phyloP scores from a whole-genome alignment of 2,329 filamentous ascomycete species.

The Ophiocordyceps sinensis region DNA sequence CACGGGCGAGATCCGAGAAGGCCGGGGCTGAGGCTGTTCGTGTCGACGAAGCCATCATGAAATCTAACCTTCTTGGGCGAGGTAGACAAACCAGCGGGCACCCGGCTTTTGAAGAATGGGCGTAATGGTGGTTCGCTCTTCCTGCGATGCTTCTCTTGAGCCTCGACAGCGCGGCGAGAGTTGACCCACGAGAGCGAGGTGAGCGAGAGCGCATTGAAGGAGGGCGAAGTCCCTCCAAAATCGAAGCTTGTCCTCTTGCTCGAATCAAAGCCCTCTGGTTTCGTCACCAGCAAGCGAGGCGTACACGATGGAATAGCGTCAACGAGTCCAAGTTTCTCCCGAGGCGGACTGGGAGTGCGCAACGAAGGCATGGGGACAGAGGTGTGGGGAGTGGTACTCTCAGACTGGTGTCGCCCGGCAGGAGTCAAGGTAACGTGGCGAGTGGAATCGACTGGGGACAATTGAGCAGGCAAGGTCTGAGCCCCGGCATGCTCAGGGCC shows the following conservation, averaged over 20 bases:
- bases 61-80: conserved; percentile 14
- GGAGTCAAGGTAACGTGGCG: too few species aligned
- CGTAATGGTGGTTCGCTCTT: conserved; percentile 20
- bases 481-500: too few species aligned
- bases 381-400: too few species aligned
- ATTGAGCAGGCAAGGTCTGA: too few species aligned
- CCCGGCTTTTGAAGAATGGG: conserved; percentile 8
- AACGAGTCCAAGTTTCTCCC: conserved; percentile 8
- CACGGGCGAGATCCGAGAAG: too few species aligned
- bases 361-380: neutral
- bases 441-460: too few species aligned
- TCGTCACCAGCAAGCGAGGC: conserved; percentile 5
- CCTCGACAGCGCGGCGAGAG: neutral
- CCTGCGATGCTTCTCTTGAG: conserved; percentile 10
- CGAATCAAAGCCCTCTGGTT: conserved; percentile 1
- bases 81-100: conserved; percentile 11
- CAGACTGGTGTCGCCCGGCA: too few species aligned
- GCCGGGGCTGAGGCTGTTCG: too few species aligned
- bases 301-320: conserved; percentile 7
- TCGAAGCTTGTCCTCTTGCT: conserved; percentile 8
- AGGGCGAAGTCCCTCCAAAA: conserved; percentile 14
- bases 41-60: neutral
- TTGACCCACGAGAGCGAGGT: neutral
- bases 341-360: conserved; percentile 2
- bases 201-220: conserved; percentile 12